These are phyloP conservation scores for Musa itinerans DNA, from an alignment of 176 grass and related monocot species.

Conservation along the genomic window DNA sequence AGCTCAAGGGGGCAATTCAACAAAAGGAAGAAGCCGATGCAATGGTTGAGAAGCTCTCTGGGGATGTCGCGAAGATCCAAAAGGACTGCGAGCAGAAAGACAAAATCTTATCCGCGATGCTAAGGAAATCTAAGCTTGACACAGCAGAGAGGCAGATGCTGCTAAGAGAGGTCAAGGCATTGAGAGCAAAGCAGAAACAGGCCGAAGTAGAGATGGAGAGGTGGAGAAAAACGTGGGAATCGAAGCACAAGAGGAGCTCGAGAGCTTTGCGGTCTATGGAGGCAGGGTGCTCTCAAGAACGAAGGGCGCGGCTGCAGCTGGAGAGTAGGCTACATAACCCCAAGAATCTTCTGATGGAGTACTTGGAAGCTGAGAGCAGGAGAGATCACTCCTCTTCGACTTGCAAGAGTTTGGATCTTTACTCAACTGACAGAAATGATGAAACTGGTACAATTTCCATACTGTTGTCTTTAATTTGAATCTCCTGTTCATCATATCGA, in stretches of 20 bases:
- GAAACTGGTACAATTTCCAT: slow-evolving; percentile 41
- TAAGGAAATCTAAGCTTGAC: slow-evolving; percentile 81
- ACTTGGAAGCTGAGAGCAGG: slow-evolving; percentile 38
- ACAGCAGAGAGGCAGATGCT: slow-evolving; percentile 58
- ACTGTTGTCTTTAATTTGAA: slow-evolving; percentile 1
- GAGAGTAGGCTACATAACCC: slow-evolving; percentile 11
- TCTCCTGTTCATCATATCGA: not conserved
- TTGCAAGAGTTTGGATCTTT: slow-evolving; percentile 35
- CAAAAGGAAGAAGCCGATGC: slow-evolving; percentile 29
- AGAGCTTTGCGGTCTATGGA: slow-evolving; percentile 29
- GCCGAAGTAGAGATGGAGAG: slow-evolving; percentile 53
- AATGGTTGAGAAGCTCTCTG: slow-evolving; percentile 37
- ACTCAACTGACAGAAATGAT: slow-evolving; percentile 32
- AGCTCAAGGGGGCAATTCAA: slow-evolving; percentile 25
- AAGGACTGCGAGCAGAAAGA: slow-evolving; percentile 70
- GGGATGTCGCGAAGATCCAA: slow-evolving; percentile 33
- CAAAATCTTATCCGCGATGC: slow-evolving; percentile 66
- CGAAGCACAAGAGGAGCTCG: slow-evolving; percentile 35
- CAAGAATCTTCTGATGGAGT: slow-evolving; percentile 53
- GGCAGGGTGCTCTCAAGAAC: slow-evolving; percentile 32
- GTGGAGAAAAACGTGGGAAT: slow-evolving; percentile 63
- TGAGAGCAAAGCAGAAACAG: slow-evolving; percentile 56
- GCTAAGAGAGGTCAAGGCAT: slow-evolving; percentile 54
- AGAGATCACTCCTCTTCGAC: slow-evolving; percentile 18
- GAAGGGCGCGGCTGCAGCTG: slow-evolving; percentile 19